Evolutionary conservation across 2,329 filamentous ascomycete genomes (phyloP).

Genomic region (Botrytis byssoidea): DNA sequence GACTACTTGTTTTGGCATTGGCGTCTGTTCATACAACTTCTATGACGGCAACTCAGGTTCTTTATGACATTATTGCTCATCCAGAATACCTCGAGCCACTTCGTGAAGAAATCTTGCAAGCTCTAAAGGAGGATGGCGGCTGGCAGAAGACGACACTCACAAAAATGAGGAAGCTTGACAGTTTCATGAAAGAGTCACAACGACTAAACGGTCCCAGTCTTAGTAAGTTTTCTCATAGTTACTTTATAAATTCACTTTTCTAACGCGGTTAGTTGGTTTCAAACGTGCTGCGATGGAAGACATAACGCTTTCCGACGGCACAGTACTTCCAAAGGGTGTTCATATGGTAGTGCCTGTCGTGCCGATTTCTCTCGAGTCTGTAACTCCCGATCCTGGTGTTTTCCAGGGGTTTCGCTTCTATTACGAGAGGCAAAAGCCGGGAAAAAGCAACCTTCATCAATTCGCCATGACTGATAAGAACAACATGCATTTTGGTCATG

Average conservation of each 20-base stretch:
- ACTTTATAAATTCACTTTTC: neutral
- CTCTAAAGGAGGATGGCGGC: constrained; percentile 41
- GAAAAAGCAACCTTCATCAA: constrained; percentile 26
- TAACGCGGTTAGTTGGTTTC: constrained; percentile 14
- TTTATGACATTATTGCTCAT: constrained; percentile 51
- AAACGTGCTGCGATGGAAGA: constrained; percentile 26
- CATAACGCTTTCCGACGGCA: constrained; percentile 38
- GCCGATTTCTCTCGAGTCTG: constrained; percentile 16
- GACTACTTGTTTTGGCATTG: constrained; percentile 36
- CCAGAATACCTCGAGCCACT: constrained; percentile 43
- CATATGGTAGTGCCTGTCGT: constrained; percentile 28
- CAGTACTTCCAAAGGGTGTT: constrained; percentile 36
- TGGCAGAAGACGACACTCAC: constrained; percentile 29
- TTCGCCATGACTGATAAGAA: constrained; percentile 39
- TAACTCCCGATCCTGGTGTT: constrained; percentile 2
- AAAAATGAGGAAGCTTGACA: constrained; percentile 40
- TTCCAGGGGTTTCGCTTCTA: constrained; percentile 24
- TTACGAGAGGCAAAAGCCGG: constrained; percentile 1
- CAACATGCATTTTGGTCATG: constrained; percentile 42
- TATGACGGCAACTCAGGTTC: constrained; percentile 46
- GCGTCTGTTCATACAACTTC: constrained; percentile 53
- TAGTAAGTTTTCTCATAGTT: constrained; percentile 28
- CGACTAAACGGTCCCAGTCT: constrained; percentile 40
- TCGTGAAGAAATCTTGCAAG: constrained; percentile 23
- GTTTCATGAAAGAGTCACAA: constrained; percentile 43